Evolutionary conservation across 2,329 filamentous ascomycete genomes (phyloP).

Genomic region (Trichoderma endophyticum): DNA sequence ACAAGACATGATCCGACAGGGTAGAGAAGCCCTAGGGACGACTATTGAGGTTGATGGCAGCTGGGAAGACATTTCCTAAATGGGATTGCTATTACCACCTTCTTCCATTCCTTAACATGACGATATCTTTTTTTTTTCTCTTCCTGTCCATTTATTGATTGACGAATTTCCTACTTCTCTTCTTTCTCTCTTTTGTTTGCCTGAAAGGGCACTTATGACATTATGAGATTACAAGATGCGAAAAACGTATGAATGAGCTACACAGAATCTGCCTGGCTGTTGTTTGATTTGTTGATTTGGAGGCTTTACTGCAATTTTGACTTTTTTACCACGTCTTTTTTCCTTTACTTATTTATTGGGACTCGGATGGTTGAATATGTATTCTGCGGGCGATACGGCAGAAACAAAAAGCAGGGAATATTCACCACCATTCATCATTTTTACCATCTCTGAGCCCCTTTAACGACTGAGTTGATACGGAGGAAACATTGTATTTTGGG

Average conservation of each 20-base stretch:
- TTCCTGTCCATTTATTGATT: constrained; percentile 1
- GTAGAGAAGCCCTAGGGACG: constrained; percentile 78
- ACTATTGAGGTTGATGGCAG: constrained; percentile 61
- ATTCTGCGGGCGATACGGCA: background rate
- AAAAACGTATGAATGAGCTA: constrained; percentile 6
- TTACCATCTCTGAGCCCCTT: background rate
- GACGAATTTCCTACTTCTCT: background rate
- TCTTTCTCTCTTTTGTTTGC: constrained; percentile 11
- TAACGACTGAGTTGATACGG: background rate
- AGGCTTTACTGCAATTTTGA: background rate
- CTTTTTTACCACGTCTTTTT: background rate
- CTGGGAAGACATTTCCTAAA: constrained; percentile 13
- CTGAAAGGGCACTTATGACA: constrained; percentile 12
- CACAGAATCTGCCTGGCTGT: constrained; percentile 5
- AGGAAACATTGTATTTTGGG: background rate
- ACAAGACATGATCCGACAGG: constrained; percentile 83
- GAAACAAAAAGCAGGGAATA: background rate
- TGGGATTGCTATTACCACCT: background rate
- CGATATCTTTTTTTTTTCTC: background rate
- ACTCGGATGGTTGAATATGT: background rate
- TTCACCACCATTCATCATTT: background rate
- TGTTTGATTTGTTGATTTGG: background rate
- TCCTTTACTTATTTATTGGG: background rate
- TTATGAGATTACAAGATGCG: constrained; percentile 15
- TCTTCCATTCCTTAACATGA: background rate